Evolutionary conservation across 805 yeast genomes (phyloP).

Genomic region (Komagataella phaffii): DNA sequence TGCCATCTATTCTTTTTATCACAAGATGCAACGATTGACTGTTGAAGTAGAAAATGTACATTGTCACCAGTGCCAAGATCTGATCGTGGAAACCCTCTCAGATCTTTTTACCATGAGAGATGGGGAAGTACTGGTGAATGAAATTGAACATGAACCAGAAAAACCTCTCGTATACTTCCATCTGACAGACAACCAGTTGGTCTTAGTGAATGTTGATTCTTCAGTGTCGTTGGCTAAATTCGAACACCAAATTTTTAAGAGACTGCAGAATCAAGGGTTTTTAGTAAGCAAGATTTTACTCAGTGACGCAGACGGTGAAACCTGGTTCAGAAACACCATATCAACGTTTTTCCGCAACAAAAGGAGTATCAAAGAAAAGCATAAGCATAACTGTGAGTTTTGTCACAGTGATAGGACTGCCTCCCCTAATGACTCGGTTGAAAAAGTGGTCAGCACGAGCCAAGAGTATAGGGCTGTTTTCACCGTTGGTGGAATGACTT

Average conservation of each 20-base stretch:
- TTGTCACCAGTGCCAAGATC: slow-evolving; percentile 35
- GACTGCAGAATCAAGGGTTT: not conserved
- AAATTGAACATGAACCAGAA: not conserved
- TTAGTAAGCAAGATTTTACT: not conserved
- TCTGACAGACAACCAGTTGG: not conserved
- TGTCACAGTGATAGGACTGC: slow-evolving; percentile 1
- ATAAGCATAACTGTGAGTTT: not conserved
- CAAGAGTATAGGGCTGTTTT: slow-evolving; percentile 34
- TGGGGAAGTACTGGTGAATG: slow-evolving; percentile 3
- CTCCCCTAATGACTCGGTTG: slow-evolving; percentile 7
- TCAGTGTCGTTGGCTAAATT: not conserved
- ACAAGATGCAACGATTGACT: slow-evolving; percentile 11
- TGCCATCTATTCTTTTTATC: not conserved
- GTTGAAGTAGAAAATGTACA: slow-evolving; percentile 32
- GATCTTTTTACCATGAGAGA: slow-evolving; percentile 6
- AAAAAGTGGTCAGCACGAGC: slow-evolving; percentile 12
- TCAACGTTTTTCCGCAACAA: not conserved
- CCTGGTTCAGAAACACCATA: not conserved
- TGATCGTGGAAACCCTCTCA: slow-evolving; percentile 18
- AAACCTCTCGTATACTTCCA: not conserved
- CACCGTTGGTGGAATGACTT: slow-evolving; percentile 55
- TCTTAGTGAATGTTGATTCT: not conserved
- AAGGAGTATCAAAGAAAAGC: not conserved
- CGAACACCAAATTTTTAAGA: not conserved
- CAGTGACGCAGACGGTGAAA: not conserved